phyloP scores from a whole-genome alignment of 176 grass and related monocot species.

The Otatea glauca region DNA sequence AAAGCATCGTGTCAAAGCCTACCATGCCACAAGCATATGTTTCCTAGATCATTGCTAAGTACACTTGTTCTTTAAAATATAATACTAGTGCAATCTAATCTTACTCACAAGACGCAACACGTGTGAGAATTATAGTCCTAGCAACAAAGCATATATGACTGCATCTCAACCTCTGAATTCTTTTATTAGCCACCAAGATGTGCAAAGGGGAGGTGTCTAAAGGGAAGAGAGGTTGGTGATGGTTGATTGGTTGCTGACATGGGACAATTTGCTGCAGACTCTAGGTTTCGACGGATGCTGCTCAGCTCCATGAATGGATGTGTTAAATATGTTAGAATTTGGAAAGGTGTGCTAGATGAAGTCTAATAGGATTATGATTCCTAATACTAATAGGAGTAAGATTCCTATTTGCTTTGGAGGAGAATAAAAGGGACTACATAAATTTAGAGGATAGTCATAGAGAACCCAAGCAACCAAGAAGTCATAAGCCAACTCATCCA shows the following conservation, averaged over 20 bases:
- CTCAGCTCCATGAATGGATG: slow-evolving; percentile 4
- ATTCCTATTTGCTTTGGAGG: no score
- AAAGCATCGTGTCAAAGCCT: slow-evolving; percentile 41
- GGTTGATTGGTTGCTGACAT: slow-evolving; percentile 40
- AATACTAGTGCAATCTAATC: slow-evolving; percentile 28
- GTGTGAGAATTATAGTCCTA: slow-evolving; percentile 19
- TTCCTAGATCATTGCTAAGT: slow-evolving; percentile 50
- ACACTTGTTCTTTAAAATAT: slow-evolving; percentile 12
- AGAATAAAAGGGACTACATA: no score
- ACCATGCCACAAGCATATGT: slow-evolving; percentile 31
- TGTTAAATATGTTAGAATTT: no score
- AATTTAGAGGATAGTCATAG: no score
- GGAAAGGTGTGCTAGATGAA: no score
- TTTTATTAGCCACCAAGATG: slow-evolving; percentile 24
- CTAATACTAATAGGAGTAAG: no score
- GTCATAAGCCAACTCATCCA: no score
- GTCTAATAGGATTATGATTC: no score
- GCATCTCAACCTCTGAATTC: slow-evolving; percentile 49
- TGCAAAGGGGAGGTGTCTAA: neutral
- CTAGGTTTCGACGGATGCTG: neutral
- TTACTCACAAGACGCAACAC: slow-evolving; percentile 15
- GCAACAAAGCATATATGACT: neutral
- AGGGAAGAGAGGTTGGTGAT: slow-evolving; percentile 10
- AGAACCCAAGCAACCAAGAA: no score
- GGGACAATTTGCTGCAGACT: slow-evolving; percentile 43